Percentiles rank a stretch among this genome's conserved stretches.
These are phyloP conservation scores for Kwoniella sp. DNA, from an alignment of 768 basidiomycete species.

Conservation along the genomic window DNA sequence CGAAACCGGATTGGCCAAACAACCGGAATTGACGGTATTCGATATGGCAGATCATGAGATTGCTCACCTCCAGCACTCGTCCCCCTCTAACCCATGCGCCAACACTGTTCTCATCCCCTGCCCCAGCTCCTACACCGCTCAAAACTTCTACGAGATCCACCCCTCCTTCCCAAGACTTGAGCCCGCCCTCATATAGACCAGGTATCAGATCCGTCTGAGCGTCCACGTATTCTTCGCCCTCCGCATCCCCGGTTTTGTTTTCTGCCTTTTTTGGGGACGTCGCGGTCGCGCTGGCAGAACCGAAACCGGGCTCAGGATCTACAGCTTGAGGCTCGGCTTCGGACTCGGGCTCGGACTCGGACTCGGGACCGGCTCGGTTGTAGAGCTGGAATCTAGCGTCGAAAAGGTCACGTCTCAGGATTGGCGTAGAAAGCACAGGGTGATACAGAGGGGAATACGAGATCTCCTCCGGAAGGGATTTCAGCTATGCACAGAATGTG, in stretches of 20 bases:
- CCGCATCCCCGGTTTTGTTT: conserved; percentile 32
- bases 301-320: conserved; percentile 18
- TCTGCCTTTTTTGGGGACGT: background rate
- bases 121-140: conserved; percentile 33
- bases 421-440: conserved; percentile 58
- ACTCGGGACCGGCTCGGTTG: background rate
- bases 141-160: conserved; percentile 73
- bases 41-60: background rate
- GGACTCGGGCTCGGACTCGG: background rate
- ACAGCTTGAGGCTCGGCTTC: background rate
- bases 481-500: conserved; percentile 62
- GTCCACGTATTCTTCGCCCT: conserved; percentile 68
- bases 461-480: conserved; percentile 69
- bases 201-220: conserved; percentile 70
- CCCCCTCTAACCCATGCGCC: conserved; percentile 59
- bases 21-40: background rate
- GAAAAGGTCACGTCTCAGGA: conserved; percentile 84
- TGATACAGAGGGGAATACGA: conserved; percentile 76
- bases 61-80: conserved; percentile 72
- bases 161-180: conserved; percentile 98
- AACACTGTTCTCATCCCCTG: conserved; percentile 41
- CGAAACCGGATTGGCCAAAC: too few species aligned
- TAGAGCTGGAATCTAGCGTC: conserved; percentile 90
- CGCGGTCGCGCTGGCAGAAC: too few species aligned
- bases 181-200: conserved; percentile 89